Base-by-base conservation (phyloP, 768 basidiomycete species). In the Ramaria rubella region DNA sequence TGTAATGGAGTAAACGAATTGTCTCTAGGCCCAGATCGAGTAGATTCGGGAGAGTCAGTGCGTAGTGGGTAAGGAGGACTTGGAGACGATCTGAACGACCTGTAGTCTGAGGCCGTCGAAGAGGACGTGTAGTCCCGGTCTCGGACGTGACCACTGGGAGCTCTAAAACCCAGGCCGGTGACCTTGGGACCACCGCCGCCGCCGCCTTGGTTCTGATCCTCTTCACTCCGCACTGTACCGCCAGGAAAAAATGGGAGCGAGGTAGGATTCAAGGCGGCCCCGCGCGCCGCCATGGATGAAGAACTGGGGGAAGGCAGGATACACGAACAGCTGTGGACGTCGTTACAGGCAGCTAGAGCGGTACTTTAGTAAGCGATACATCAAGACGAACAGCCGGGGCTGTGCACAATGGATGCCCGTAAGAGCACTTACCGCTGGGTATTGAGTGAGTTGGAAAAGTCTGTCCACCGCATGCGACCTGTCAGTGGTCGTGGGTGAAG, bases 181-280 rank as follows among this genome's bases (percentile, higher is more conserved):
- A 69, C 66, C 48, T 71, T 73, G 53, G 26, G 15, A 23, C 43
- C 52, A 24, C 26, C 15, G 31, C 40, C 36, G 43, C 43, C 33
- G 17, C 44, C 33, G 44, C 46, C 46, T 56, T 45, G 55, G 33
- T 31, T 56, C 21, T 56, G 55, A 30, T 84, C 83, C 58, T 85
- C 82, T 56, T 83, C 83, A 63, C 66, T 73, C 62, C 75, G 65
- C 61, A 82, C 81, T 62, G 81, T 64, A 64, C 75, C 78, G 54
- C 85, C 86, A 59, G 89, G 89, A 69, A 89, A 89, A 79, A 91
- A 91, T 50, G 89, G 89, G 68, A 83, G 83, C 58, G 88, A 91
- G 60, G 87, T 77, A 61, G 89, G 87, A 70, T 90, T 90, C 64
- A 90, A 74, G 58, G 86, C 78, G 65, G 81, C 84, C 64, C 82